phyloP scores from a whole-genome alignment of 495 filamentous ascomycete genomes.

The Neurospora sp. region DNA sequence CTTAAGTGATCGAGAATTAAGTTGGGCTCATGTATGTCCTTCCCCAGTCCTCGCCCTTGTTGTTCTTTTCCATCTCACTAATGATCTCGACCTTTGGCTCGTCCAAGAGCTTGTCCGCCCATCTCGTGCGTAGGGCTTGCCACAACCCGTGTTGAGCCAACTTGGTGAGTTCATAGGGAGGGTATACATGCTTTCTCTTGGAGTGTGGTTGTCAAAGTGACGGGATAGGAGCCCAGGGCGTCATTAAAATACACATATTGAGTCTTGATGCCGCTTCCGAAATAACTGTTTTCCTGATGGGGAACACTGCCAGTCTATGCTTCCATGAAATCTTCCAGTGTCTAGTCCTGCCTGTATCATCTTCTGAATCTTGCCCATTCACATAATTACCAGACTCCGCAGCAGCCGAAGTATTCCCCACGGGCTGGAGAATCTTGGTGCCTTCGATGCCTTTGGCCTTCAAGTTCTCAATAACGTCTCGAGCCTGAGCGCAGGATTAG shows the following conservation, averaged over 20 bases:
- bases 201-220: constrained; percentile 54
- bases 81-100: constrained; percentile 64
- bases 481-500: background rate
- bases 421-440: constrained; percentile 77
- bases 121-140: constrained; percentile 73
- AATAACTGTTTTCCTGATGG: constrained; percentile 44
- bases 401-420: constrained; percentile 58
- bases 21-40: background rate
- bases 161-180: constrained; percentile 65
- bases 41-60: constrained; percentile 54
- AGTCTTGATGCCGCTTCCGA: constrained; percentile 10
- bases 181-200: constrained; percentile 42
- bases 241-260: constrained; percentile 63
- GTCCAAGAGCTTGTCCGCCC: constrained; percentile 66
- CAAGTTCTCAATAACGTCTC: constrained; percentile 59
- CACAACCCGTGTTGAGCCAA: constrained; percentile 58
- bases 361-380: background rate
- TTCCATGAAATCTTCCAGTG: constrained; percentile 72
- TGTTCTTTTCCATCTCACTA: constrained; percentile 51
- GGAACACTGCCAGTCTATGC: constrained; percentile 56
- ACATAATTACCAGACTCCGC: constrained; percentile 12
- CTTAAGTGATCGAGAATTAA: background rate
- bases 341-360: background rate
- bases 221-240: constrained; percentile 55
- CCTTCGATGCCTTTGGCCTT: constrained; percentile 66